A percentile compares a stretch with the other conserved stretches of the same genome.
Conservation (phyloP, 192 early-diverging fungal genomes). For the Coemansia reversa region DNA sequence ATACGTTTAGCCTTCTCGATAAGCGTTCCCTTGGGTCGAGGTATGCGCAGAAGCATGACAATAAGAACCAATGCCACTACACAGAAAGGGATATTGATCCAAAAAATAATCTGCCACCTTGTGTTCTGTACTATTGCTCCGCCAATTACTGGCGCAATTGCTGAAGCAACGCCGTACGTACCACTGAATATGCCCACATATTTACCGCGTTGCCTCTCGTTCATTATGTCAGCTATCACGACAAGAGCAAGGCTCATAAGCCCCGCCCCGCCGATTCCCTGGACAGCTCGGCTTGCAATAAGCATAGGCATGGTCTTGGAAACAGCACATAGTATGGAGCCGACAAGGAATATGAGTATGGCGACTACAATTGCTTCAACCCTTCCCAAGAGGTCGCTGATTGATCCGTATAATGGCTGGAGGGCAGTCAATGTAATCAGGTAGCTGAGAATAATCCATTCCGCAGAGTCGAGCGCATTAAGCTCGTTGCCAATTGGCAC, state of each 20-base stretch:
- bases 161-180: conserved; percentile 58
- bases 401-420: conserved; percentile 75
- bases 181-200: conserved; percentile 63
- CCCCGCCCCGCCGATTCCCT: conserved; percentile 71
- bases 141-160: conserved; percentile 70
- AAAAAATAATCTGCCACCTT: conserved; percentile 72
- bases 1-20: conserved; percentile 51
- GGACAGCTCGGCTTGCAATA: conserved; percentile 67
- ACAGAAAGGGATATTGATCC: conserved; percentile 75
- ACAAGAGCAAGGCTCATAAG: conserved; percentile 65
- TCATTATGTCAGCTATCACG: conserved; percentile 74
- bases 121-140: conserved; percentile 66
- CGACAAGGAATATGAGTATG: conserved; percentile 44
- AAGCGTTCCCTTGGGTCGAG: conserved; percentile 38
- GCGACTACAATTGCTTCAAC: conserved; percentile 33
- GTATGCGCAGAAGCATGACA: conserved; percentile 63
- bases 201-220: conserved; percentile 69
- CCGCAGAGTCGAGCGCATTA: conserved; percentile 58
- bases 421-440: conserved; percentile 68
- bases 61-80: conserved; percentile 56
- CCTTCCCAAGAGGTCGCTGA: conserved; percentile 70
- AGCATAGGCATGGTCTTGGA: conserved; percentile 53
- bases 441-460: conserved; percentile 82
- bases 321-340: conserved; percentile 42
- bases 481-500: conserved; percentile 72